phyloP scores from a whole-genome alignment of 108 stramenopile species.

The Licmophora abbreviata region DNA sequence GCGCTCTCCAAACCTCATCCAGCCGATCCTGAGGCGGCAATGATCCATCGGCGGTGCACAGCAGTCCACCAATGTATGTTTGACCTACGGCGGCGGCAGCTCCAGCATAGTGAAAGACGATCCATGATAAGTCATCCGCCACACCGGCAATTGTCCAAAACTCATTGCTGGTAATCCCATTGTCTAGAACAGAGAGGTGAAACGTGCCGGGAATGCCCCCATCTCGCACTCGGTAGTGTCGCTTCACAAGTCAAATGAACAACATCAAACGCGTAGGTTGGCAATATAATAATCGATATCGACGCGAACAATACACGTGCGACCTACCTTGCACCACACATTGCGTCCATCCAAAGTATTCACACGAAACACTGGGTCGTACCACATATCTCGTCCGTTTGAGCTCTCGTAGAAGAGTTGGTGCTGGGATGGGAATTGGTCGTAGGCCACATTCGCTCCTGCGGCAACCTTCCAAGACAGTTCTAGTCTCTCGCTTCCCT shows the following conservation, averaged over 20 bases:
- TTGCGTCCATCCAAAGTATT: constrained; percentile 87
- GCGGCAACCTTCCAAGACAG: constrained; percentile 89
- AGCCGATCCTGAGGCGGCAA: constrained; percentile 41
- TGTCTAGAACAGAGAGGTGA: constrained; percentile 78
- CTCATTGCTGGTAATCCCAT: constrained; percentile 85
- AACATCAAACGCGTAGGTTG: too few species aligned
- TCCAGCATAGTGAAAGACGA: constrained; percentile 90
- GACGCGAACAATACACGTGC: constrained; percentile 11
- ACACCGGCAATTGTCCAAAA: constrained; percentile 88
- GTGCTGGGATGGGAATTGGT: constrained; percentile 93
- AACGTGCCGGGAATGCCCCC: constrained; percentile 55
- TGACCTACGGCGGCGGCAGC: constrained; percentile 89
- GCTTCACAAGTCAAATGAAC: too few species aligned
- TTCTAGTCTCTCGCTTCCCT: constrained; percentile 27
- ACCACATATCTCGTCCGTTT: constrained; percentile 73
- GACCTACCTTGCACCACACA: constrained; percentile 79
- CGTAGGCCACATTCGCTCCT: constrained; percentile 93
- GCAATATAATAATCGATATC: not conserved
- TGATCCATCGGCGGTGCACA: constrained; percentile 84
- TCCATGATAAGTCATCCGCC: constrained; percentile 89
- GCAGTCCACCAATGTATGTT: constrained; percentile 79
- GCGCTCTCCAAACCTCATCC: constrained; percentile 39
- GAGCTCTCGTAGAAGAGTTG: constrained; percentile 53
- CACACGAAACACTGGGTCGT: constrained; percentile 95
- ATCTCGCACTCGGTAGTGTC: constrained; percentile 75